Conservation (phyloP, 495 filamentous ascomycete genomes). For the Hypoxylon fragiforme region DNA sequence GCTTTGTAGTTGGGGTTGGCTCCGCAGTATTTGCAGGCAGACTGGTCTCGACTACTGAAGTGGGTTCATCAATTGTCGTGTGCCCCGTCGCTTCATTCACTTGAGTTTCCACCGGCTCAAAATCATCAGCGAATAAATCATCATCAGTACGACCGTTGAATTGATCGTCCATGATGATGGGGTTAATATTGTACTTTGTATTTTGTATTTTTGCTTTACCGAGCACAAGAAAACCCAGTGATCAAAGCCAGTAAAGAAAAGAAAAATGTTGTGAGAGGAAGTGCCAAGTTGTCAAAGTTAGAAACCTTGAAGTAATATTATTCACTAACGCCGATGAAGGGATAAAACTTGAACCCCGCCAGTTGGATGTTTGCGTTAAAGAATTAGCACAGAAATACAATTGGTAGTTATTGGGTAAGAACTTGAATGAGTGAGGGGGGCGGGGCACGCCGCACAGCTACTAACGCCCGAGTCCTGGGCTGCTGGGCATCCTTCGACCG, state of each 20-base stretch:
- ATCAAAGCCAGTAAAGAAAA: too few relatives aligned
- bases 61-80: background rate
- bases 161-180: slow-evolving; percentile 46
- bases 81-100: background rate
- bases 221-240: too few relatives aligned
- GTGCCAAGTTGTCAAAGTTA: too few relatives aligned
- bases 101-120: slow-evolving; percentile 45
- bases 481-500: too few relatives aligned
- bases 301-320: too few relatives aligned
- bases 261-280: too few relatives aligned
- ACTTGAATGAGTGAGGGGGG: too few relatives aligned
- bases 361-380: background rate
- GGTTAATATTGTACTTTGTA: background rate
- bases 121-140: slow-evolving; percentile 55
- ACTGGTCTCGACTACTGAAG: background rate
- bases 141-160: slow-evolving; percentile 56
- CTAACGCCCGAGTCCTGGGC: too few relatives aligned
- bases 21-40: slow-evolving; percentile 1
- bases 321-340: background rate
- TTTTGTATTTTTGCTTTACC: too few relatives aligned
- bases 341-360: background rate
- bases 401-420: too few relatives aligned
- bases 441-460: too few relatives aligned
- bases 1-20: background rate
- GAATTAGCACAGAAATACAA: background rate